phyloP scores from a whole-genome alignment of 2,329 filamentous ascomycete species.

The Aureobasidium sp. region DNA sequence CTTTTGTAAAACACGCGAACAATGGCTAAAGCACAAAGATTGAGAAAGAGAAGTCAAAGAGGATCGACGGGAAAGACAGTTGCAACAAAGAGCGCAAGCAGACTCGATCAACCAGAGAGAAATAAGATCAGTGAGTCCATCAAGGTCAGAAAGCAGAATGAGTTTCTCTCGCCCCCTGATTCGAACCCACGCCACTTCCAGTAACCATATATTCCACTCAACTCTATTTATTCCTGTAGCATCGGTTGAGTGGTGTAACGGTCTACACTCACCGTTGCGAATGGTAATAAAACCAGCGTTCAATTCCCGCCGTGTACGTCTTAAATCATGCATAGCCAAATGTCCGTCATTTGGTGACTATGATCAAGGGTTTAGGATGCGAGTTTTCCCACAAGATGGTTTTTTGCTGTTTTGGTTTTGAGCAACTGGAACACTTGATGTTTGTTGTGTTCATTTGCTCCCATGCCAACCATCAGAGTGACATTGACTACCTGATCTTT shows the following conservation, averaged over 20 bases:
- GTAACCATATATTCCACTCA: neutral
- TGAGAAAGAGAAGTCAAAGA: too few species aligned
- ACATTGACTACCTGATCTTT: neutral
- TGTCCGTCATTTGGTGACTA: neutral
- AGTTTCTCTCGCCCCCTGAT: neutral
- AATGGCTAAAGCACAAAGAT: too few species aligned
- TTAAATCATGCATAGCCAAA: neutral
- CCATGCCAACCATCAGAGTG: neutral
- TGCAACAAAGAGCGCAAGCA: too few species aligned
- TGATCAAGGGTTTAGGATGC: neutral
- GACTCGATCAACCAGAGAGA: too few species aligned
- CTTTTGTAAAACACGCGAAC: too few species aligned
- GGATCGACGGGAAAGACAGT: too few species aligned
- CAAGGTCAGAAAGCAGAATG: neutral
- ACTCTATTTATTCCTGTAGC: neutral
- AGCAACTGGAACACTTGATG: neutral
- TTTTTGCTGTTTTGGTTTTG: neutral
- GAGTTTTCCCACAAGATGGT: neutral
- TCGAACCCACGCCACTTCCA: neutral
- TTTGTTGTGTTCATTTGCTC: neutral
- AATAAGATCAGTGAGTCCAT: too few species aligned
- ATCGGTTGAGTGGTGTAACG: neutral
- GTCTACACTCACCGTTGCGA: neutral
- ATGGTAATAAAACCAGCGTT: neutral
- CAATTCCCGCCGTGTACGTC: neutral